These are phyloP conservation scores for Coemansia javaensis DNA, from an alignment of 192 early-diverging fungal species.

Conservation along the genomic window DNA sequence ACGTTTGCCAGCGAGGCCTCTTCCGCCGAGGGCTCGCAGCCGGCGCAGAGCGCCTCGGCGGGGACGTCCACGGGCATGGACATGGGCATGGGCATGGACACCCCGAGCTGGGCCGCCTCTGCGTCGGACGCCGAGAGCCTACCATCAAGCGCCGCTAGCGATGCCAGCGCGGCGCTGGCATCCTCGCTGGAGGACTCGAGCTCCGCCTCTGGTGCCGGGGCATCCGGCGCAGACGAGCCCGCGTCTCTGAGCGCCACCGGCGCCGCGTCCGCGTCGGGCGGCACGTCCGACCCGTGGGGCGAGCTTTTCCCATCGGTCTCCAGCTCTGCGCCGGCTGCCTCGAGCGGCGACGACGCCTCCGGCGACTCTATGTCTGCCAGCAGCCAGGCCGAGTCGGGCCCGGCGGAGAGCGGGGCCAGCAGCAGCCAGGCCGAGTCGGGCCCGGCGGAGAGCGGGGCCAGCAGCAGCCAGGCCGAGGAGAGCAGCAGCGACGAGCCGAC, in stretches of 20 bases:
- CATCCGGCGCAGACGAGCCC: too few species aligned
- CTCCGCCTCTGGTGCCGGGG: too few species aligned
- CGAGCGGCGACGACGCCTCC: not conserved
- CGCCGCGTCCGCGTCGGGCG: too few species aligned
- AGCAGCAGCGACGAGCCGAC: conserved; percentile 7
- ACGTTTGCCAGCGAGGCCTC: not conserved
- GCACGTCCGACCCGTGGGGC: not conserved
- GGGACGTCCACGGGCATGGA: conserved; percentile 2
- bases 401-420: not conserved
- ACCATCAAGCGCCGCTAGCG: too few species aligned
- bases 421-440: too few species aligned
- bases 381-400: too few species aligned
- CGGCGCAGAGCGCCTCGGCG: conserved; percentile 4
- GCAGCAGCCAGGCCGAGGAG: not conserved
- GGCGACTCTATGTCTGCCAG: too few species aligned
- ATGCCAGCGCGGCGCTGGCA: too few species aligned
- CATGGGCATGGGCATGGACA: not conserved
- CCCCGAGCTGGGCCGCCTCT: too few species aligned
- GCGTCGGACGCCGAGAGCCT: too few species aligned
- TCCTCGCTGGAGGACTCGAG: too few species aligned
- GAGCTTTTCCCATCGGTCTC: not conserved
- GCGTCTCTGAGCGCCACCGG: too few species aligned
- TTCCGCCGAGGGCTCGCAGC: conserved; percentile 3
- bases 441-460: not conserved
- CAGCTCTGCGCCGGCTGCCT: conserved; percentile 5